Base-by-base conservation (phyloP, 2,329 filamentous ascomycete species). In the Saccharata proteae region DNA sequence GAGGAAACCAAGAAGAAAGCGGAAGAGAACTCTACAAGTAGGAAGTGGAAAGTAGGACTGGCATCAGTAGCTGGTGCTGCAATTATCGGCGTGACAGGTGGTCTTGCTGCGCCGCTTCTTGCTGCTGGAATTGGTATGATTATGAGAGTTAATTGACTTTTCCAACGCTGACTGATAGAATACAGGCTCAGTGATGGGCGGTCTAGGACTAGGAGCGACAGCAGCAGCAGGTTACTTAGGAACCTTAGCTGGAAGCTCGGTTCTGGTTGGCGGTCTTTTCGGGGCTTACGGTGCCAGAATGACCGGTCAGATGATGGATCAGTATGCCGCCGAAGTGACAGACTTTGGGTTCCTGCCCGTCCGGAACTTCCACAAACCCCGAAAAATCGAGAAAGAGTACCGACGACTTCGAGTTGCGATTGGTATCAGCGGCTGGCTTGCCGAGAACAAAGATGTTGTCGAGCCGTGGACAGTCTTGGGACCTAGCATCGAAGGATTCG, bases 211-310 rank as follows among this genome's bases (percentile, higher is more conserved):
- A 1, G 77, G 78, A 12, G 69, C 76, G 2, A 77, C 76, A 3
- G 75, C 77, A 14, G 79, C 83, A 11, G 84, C 85, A 14, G 75
- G 75, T 1, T 74, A 93, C 32, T 61, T 96, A 1, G 88, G 86
- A 9, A 69, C 76, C 12, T 66, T 94, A 46, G 80, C 84, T 2
- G 77, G 86, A 22, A 90, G 80, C 39, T 73, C 77, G 4, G 70
- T 90, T 11, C 64, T 85, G 25, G 78, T 93, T 16, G 88, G 86
- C 10, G 74, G 80, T 23, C 61, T 96, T 25, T 94, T 96, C 47
- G 90, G 90, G 5, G 82, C 90, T n/a, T 93, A 92, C 49, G 81
- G 82, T 26, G 76, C 78, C 2, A 73, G 77, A 18, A 86, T 93
- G 67, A 81, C 80, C 0, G 74, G 77, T 31, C 78, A 85, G 51